phyloP scores from a whole-genome alignment of 1,139 yeast genomes.

The Spathaspora sp. region DNA sequence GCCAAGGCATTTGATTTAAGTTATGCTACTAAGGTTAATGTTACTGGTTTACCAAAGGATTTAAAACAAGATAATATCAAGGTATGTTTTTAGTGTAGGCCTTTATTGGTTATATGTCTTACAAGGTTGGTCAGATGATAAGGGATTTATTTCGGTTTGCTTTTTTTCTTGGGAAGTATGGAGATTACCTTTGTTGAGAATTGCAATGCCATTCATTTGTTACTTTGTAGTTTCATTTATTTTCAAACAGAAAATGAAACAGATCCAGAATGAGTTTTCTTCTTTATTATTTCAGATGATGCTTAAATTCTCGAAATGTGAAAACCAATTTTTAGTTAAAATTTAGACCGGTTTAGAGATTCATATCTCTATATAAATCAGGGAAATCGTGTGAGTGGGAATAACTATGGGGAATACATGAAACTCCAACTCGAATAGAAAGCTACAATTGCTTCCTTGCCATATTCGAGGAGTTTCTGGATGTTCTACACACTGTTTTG shows the following conservation, averaged over 20 bases:
- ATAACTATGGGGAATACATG: not conserved
- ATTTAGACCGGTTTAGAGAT: not conserved
- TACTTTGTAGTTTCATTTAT: no score
- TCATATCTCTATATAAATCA: not conserved
- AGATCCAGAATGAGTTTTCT: not conserved
- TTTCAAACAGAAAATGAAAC: not conserved
- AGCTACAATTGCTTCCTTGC: not conserved
- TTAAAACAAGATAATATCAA: conserved; percentile 73
- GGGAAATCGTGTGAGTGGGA: not conserved
- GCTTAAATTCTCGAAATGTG: not conserved
- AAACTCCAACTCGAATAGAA: not conserved
- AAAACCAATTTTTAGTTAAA: not conserved
- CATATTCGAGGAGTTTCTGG: conserved; percentile 1
- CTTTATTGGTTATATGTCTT: not conserved
- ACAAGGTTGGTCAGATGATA: not conserved
- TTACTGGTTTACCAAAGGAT: conserved; percentile 76
- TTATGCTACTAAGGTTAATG: conserved; percentile 72
- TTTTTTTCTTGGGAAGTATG: not conserved
- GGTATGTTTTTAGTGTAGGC: conserved; percentile 53
- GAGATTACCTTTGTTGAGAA: not conserved
- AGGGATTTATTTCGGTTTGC: not conserved
- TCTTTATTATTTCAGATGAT: not conserved
- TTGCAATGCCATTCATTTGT: not conserved
- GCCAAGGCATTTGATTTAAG: conserved; percentile 48
- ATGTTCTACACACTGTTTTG: not conserved